These are phyloP conservation scores for Fragaria iinumae DNA, from an alignment of 306 rosid genomes.

Conservation along the genomic window DNA sequence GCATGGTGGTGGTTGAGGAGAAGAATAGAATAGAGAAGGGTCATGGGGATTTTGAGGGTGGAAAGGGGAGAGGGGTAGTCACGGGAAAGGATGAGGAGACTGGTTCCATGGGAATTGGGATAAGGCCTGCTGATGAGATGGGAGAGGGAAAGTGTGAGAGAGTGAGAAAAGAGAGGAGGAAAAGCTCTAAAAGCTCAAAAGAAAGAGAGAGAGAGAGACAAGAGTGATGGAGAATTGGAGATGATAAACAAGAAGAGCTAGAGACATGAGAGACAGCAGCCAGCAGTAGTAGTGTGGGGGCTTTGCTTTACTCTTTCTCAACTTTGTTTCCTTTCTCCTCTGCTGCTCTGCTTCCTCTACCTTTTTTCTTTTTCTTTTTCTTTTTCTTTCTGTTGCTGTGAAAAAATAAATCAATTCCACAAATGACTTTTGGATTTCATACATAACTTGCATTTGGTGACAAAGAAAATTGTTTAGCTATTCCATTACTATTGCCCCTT, in stretches of 20 bases:
- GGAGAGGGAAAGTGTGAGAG: constrained; percentile 24
- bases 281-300: constrained; percentile 7
- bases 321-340: background rate
- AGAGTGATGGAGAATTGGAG: background rate
- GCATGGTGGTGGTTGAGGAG: constrained; percentile 39
- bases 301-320: background rate
- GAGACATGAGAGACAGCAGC: background rate
- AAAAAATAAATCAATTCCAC: background rate
- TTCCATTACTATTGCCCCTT: too few species aligned
- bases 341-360: background rate
- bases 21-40: background rate
- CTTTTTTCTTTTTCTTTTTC: too few species aligned
- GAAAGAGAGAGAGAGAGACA: background rate
- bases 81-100: constrained; percentile 36
- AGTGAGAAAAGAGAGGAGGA: constrained; percentile 9
- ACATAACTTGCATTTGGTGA: too few species aligned
- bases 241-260: background rate
- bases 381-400: background rate
- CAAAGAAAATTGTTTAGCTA: background rate
- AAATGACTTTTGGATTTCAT: too few species aligned
- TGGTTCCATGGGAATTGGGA: constrained; percentile 31
- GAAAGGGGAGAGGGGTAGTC: constrained; percentile 31
- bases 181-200: background rate
- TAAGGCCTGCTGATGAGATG: background rate
- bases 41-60: constrained; percentile 11